Conservation (phyloP, 1,139 yeast species). For the Suhomyces choctaworum region DNA sequence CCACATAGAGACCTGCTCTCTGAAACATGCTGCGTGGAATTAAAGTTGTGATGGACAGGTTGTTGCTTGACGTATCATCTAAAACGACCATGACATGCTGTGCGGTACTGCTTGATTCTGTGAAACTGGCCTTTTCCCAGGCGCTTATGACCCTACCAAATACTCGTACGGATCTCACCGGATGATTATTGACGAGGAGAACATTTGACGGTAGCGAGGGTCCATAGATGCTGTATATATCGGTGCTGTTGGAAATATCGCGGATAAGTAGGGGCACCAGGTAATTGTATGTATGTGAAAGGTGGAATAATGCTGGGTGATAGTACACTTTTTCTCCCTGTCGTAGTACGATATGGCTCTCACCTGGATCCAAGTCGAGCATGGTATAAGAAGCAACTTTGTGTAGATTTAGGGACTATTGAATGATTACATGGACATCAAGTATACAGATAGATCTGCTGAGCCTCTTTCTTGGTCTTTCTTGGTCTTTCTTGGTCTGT, state of each 20-base stretch:
- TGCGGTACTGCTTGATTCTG: background rate
- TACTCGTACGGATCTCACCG: constrained; percentile 27
- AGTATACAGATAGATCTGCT: no score
- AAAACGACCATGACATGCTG: constrained; percentile 15
- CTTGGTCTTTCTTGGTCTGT: no score
- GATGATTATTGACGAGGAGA: constrained; percentile 36
- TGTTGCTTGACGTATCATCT: constrained; percentile 29
- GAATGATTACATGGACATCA: no score
- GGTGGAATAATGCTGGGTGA: constrained; percentile 34
- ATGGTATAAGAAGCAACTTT: background rate
- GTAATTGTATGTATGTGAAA: constrained; percentile 26
- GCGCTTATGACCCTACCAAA: constrained; percentile 29
- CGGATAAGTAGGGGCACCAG: constrained; percentile 29
- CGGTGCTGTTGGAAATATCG: constrained; percentile 25
- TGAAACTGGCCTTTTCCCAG: constrained; percentile 4
- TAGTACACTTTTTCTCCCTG: constrained; percentile 27
- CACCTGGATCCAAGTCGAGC: constrained; percentile 36
- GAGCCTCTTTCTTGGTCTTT: no score
- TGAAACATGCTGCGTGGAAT: constrained; percentile 10
- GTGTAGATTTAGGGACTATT: no score
- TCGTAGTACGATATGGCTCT: constrained; percentile 29
- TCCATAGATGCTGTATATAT: constrained; percentile 26
- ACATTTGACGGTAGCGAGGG: constrained; percentile 17
- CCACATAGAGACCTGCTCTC: constrained; percentile 16
- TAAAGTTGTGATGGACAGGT: constrained; percentile 16